Evolutionary conservation across 345 rosid genomes (phyloP).

Genomic region (Lenwebbia sp.): DNA sequence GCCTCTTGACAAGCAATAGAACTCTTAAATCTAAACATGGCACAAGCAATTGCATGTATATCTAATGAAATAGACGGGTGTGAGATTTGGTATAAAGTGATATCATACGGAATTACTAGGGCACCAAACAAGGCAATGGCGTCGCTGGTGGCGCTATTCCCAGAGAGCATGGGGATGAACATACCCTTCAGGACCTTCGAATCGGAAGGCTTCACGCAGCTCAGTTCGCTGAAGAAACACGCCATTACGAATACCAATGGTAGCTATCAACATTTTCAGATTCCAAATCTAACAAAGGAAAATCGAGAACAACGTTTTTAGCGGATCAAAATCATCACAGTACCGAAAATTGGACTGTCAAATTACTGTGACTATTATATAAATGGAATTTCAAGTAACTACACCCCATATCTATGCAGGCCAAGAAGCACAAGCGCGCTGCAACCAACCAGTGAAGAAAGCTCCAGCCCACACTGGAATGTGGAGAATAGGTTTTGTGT

Average conservation of each 20-base stretch:
- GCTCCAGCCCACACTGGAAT: conserved; percentile 51
- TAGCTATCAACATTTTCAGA: background rate
- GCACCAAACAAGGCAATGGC: conserved; percentile 5
- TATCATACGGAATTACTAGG: conserved; percentile 7
- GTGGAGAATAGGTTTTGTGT: conserved; percentile 20
- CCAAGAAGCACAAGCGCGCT: conserved; percentile 53
- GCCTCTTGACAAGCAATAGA: no score
- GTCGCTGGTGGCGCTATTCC: no score
- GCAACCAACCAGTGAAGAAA: conserved; percentile 31
- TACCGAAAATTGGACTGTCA: no score
- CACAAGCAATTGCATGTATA: no score
- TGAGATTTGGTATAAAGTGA: no score
- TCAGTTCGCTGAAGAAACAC: background rate
- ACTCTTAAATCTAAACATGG: no score
- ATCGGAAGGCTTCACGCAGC: background rate
- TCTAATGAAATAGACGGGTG: no score
- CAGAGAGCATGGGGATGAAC: conserved; percentile 1
- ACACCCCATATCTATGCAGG: conserved; percentile 42
- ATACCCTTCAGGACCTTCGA: background rate
- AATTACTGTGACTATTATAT: no score
- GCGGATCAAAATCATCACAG: no score
- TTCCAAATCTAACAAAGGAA: no score
- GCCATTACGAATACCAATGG: background rate
- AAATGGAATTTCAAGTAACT: no score
- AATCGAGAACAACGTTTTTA: no score